phyloP scores from a whole-genome alignment of 2,329 filamentous ascomycete genomes.

The Penicillium sp. region DNA sequence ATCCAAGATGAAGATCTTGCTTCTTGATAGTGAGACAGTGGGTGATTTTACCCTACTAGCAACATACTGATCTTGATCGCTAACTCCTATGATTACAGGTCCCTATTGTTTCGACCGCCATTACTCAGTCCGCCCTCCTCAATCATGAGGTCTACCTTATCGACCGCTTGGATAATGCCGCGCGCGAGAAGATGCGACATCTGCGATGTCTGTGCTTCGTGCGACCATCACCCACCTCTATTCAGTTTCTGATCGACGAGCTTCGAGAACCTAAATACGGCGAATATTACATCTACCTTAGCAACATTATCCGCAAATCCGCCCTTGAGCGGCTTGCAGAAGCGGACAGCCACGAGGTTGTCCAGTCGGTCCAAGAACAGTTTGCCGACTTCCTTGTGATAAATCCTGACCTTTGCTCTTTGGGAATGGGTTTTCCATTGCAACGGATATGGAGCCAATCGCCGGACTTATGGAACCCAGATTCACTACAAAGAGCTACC shows the following conservation, averaged over 20 bases:
- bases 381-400: conserved; percentile 95
- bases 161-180: conserved; percentile 85
- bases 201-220: conserved; percentile 90
- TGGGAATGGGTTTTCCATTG: conserved; percentile 69
- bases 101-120: conserved; percentile 88
- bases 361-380: conserved; percentile 89
- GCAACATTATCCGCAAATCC: conserved; percentile 96
- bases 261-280: conserved; percentile 94
- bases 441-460: conserved; percentile 76
- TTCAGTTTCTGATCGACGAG: conserved; percentile 92
- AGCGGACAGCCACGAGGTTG: conserved; percentile 95
- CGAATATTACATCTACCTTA: conserved; percentile 96
- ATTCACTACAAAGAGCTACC: conserved; percentile 79
- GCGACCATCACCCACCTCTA: conserved; percentile 85
- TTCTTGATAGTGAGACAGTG: conserved; percentile 89
- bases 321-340: conserved; percentile 90
- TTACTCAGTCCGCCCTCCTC: conserved; percentile 89
- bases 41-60: conserved; percentile 44
- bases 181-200: conserved; percentile 96
- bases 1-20: conserved; percentile 96
- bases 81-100: conserved; percentile 52
- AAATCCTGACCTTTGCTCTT: conserved; percentile 87
- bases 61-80: conserved; percentile 13
- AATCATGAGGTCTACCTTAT: conserved; percentile 98
- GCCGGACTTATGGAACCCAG: conserved; percentile 86